Conservation (phyloP, 495 filamentous ascomycete species). For the Choiromyces venosus region DNA sequence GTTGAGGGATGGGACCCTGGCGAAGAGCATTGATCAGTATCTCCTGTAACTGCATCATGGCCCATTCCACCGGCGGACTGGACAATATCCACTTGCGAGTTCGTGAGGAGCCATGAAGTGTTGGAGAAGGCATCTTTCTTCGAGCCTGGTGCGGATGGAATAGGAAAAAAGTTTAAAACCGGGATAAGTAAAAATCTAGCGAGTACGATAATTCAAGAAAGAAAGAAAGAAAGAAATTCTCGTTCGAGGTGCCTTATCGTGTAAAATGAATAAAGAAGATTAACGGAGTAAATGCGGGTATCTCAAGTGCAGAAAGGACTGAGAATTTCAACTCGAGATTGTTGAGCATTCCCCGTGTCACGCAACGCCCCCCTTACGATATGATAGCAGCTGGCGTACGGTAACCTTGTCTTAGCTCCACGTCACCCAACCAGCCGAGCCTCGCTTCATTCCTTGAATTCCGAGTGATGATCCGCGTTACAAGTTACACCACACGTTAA, state of each 20-base stretch:
- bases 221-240: too few relatives aligned
- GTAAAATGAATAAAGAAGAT: neutral
- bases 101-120: constrained; percentile 37
- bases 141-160: too few relatives aligned
- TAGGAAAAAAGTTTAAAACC: too few relatives aligned
- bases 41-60: constrained; percentile 63
- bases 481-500: too few relatives aligned
- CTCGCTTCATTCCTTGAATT: neutral
- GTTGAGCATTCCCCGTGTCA: neutral
- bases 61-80: constrained; percentile 85
- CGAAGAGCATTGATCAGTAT: constrained; percentile 78
- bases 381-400: neutral
- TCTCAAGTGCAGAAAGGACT: neutral
- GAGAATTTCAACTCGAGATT: neutral
- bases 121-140: constrained; percentile 23
- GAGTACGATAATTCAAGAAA: too few relatives aligned
- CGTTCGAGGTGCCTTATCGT: neutral
- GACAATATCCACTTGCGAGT: constrained; percentile 76
- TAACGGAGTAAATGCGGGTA: neutral
- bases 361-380: neutral
- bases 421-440: neutral
- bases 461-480: neutral
- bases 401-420: neutral
- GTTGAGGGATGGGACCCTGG: constrained; percentile 84
- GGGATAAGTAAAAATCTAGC: too few relatives aligned